Percentiles rank a stretch among this genome's conserved stretches.
Conservation (phyloP, 495 filamentous ascomycete genomes). For the Alectoria sarmentosa region DNA sequence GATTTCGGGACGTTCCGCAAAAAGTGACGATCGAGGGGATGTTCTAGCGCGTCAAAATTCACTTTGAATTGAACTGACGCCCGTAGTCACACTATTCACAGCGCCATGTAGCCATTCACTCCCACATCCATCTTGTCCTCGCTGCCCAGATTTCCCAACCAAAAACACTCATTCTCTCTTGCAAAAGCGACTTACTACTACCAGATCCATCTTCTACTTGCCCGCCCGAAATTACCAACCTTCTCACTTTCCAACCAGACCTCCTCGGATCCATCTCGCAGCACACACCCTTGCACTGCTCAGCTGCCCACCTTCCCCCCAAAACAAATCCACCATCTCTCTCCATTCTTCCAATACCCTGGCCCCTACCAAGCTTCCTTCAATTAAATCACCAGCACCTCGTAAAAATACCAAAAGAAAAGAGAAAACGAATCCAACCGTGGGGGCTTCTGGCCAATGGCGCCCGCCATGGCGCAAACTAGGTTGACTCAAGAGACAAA, state of each 20-base stretch:
- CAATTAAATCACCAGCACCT: not conserved
- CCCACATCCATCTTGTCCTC: not conserved
- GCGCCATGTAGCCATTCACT: not conserved
- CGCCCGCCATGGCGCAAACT: slow-evolving; percentile 60
- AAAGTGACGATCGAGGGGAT: slow-evolving; percentile 2
- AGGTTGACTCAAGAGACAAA: slow-evolving; percentile 64
- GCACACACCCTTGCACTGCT: not conserved
- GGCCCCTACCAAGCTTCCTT: not conserved
- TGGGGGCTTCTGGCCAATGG: slow-evolving; percentile 12
- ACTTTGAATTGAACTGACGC: not conserved
- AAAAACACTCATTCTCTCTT: not conserved
- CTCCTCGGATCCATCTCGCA: not conserved
- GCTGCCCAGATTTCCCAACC: not conserved
- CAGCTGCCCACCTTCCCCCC: not conserved
- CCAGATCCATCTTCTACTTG: not conserved
- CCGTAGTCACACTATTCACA: not conserved
- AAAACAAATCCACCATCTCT: not conserved
- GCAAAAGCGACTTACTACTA: not conserved
- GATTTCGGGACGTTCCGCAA: slow-evolving; percentile 2
- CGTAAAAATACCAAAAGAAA: not conserved
- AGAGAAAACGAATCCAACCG: no score
- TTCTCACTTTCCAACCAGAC: not conserved
- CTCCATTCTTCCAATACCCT: not conserved
- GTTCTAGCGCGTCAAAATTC: not conserved
- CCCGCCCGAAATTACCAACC: not conserved